Evolutionary conservation across 192 early-diverging fungal genomes (phyloP), one percentile per base, ranked within the genome.

Genomic region (Lobulomyces angularis): DNA sequence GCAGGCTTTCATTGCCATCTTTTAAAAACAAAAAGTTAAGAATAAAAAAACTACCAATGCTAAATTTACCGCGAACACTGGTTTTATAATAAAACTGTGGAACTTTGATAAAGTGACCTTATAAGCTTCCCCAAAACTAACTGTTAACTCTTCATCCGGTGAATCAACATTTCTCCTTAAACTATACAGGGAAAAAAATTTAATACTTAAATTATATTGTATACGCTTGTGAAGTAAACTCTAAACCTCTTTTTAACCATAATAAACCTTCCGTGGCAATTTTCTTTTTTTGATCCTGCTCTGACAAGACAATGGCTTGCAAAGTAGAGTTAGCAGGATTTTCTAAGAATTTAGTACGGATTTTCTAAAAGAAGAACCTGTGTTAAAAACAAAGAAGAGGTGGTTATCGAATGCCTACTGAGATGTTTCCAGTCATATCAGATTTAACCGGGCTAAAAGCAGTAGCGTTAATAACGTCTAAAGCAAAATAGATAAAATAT

Each of bases 391-490:
- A 39, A 58, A 27, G n/a, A 3, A 33, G 6, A 19, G 7, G 8
- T 7, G 12, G 16, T 19, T 16, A 1, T 4, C 8, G 8, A 45
- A 0, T 6, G 1, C 57, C 25, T 61, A 86, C 83, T 52, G 69
- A 65, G 50, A 97, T 70, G 71, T 97, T 97, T 46, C 87, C 88
- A 45, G 68, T 78, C 65, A 97, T 88, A 56, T 97, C 93, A 32
- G 65, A 70, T 61, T 87, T 86, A 45, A 97, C 89, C n/a, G 83
- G 69, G 27, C 53, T 41, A 56, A 97, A 92, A 0, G 86, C 87
- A 25, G 71, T 49, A 18, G 74, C 61, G 20, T 74, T 78, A 32
- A 86, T 68, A 20, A 73, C 51, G 51, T 83, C 81, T 75, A 50
- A 7, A 27, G 11, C 19, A 8, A 4, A 35, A 49, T 52, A 17